Evolutionary conservation across 2,329 filamentous ascomycete species (phyloP), one percentile per base, ranked within the genome.

Genomic region (Penicillium brevicompactum): DNA sequence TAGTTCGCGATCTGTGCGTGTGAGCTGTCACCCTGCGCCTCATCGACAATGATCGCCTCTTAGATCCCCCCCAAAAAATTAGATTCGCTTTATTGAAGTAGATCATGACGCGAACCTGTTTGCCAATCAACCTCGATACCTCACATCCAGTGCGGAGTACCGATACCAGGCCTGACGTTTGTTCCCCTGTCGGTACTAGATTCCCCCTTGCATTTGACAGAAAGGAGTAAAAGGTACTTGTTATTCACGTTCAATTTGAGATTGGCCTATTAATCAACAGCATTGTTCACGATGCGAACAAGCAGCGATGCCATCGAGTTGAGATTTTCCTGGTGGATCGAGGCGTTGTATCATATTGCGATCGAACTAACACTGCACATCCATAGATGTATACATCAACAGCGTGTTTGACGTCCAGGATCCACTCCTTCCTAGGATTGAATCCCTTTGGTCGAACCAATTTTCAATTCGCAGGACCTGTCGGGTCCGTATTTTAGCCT

Each of bases 321-420:
- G 14, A 13, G 34, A 37, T 37, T 10, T 34, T 34, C 31, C 31
- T 10, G 31, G 13, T 11, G 31, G 13, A 51, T 30, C 50, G 58
- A 56, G 30, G 31, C 41, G 60, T 55, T 56, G 60, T 62, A 54
- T 62, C 60, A 62, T 62, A 61, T 61, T 61, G 45, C 32, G 44
- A 46, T 43, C 51, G 47, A 46, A 49, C 46, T 14, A 48, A 27
- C 24, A 27, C 24, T 27, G 4, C 24, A 27, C 24, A 27, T 27
- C 24, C 24, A 34, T 5, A 34, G 31, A 11, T 14, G 10, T 11
- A 34, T 10, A 34, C 13, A 14, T 34, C 31, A 14, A 34, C 34
- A 37, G 34, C 34, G 34, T 37, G 34, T 37, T 37, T 37, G 13
- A 37, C 34, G 13, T 14, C 37, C 49, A 43, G 16, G n/a, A 43